Percentiles rank a stretch among this genome's conserved stretches.
Conservation (phyloP, 1,284 basidiomycete genomes). For the Rhizoctonia solani region DNA sequence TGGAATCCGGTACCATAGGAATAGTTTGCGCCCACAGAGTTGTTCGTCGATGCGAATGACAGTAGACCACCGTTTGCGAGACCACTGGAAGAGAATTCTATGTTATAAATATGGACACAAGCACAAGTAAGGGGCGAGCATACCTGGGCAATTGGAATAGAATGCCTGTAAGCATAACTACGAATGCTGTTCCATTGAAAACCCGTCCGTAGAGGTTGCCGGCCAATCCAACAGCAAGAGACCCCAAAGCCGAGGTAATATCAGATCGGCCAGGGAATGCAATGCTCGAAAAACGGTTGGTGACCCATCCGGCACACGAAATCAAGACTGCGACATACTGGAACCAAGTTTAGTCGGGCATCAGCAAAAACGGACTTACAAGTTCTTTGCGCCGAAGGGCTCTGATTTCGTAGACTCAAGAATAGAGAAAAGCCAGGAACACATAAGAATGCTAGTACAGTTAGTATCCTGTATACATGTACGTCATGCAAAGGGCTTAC, state of each 20-base stretch:
- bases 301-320: conserved; percentile 60
- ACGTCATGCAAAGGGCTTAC: conserved; percentile 46
- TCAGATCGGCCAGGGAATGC: conserved; percentile 74
- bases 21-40: conserved; percentile 49
- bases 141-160: conserved; percentile 25
- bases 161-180: conserved; percentile 61
- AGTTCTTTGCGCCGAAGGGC: conserved; percentile 75
- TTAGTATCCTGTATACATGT: not conserved
- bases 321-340: conserved; percentile 51
- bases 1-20: conserved; percentile 69
- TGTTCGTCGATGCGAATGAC: conserved; percentile 65
- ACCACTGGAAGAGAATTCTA: conserved; percentile 85
- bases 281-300: conserved; percentile 71
- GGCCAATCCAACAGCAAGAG: conserved; percentile 81
- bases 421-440: conserved; percentile 78
- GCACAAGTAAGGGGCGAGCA: not conserved
- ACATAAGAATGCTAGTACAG: conserved; percentile 67
- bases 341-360: no score
- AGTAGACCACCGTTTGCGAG: conserved; percentile 85
- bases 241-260: conserved; percentile 74
- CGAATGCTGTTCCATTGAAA: conserved; percentile 76
- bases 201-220: conserved; percentile 84
- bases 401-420: conserved; percentile 77
- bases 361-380: conserved; percentile 49
- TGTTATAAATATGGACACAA: conserved; percentile 65